phyloP scores from a whole-genome alignment of 208 protist species.

The Polymyxa betae region DNA sequence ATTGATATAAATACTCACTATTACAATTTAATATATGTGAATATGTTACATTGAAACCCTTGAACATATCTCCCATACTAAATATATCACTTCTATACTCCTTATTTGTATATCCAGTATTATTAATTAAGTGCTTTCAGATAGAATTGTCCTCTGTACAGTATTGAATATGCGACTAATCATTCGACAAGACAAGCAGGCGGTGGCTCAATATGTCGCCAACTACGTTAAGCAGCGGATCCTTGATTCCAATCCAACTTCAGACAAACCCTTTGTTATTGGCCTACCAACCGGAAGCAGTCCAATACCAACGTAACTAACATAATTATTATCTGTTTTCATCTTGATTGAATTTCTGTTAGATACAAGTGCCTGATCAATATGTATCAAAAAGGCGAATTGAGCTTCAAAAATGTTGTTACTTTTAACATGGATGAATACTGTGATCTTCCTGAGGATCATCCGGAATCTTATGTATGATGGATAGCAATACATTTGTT shows the following conservation, averaged over 20 bases:
- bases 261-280: conserved; percentile 83
- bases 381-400: conserved; percentile 78
- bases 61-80: too few relatives aligned
- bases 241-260: conserved; percentile 78
- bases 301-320: conserved; percentile 74
- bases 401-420: conserved; percentile 87
- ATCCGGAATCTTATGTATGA: conserved; percentile 84
- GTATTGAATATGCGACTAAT: conserved; percentile 93
- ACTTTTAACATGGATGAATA: conserved; percentile 97
- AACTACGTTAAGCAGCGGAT: conserved; percentile 85
- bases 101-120: too few relatives aligned
- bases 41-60: too few relatives aligned
- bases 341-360: neutral
- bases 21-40: too few relatives aligned
- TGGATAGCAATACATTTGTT: neutral
- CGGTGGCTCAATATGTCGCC: conserved; percentile 78
- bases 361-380: conserved; percentile 87
- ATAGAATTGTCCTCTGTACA: too few relatives aligned
- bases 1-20: too few relatives aligned
- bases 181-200: conserved; percentile 76
- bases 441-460: conserved; percentile 81
- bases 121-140: too few relatives aligned
- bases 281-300: conserved; percentile 87
- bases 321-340: neutral
- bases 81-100: too few relatives aligned